Conservation (phyloP, 306 rosid species). For the Gynostemma pentaphyllum region DNA sequence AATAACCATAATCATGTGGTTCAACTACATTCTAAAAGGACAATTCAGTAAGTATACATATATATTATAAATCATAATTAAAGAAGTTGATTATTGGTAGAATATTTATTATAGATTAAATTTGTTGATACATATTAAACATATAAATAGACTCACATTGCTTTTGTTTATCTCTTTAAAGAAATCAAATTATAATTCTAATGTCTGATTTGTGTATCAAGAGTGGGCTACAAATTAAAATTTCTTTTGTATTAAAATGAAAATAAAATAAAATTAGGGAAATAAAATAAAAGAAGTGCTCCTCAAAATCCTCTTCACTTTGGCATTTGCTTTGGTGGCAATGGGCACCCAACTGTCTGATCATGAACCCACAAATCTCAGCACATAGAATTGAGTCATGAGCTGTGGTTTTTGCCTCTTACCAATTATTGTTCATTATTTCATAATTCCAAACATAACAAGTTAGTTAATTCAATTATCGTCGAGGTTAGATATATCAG, state of each 20-base stretch:
- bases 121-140: too few relatives aligned
- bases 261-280: not conserved
- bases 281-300: not conserved
- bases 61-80: too few relatives aligned
- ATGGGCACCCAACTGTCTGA: slow-evolving; percentile 10
- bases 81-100: too few relatives aligned
- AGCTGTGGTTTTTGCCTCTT: not conserved
- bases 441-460: not conserved
- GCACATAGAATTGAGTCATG: too few relatives aligned
- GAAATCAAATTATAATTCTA: not conserved
- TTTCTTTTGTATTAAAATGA: not conserved
- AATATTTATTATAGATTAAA: too few relatives aligned
- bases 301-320: not conserved
- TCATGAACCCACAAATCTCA: slow-evolving; percentile 10
- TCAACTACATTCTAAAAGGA: too few relatives aligned
- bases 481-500: too few relatives aligned
- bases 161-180: too few relatives aligned
- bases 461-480: too few relatives aligned
- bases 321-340: slow-evolving; percentile 1
- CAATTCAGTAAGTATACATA: too few relatives aligned
- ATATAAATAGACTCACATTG: too few relatives aligned
- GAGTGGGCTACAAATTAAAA: not conserved
- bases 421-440: not conserved
- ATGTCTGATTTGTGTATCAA: not conserved
- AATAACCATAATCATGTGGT: too few relatives aligned